A percentile compares a stretch with the other conserved stretches of the same genome.
Conservation (phyloP, 169 alveolate species). For the Plasmodium sp. region DNA sequence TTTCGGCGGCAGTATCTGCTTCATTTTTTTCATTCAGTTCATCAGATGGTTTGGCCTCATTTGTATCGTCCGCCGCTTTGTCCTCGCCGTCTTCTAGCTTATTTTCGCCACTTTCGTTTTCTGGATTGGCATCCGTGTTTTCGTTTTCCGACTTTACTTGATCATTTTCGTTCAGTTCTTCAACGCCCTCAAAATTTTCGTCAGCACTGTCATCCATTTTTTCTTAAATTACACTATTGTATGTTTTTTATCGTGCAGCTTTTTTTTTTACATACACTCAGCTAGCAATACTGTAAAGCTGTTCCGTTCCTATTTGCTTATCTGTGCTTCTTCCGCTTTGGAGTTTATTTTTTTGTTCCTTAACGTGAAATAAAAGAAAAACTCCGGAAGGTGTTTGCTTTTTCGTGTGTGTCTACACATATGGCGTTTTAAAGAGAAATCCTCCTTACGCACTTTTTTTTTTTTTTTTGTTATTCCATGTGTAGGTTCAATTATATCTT, state of each 20-base stretch:
- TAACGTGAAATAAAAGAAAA: not conserved
- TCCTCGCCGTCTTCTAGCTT: slow-evolving; percentile 5
- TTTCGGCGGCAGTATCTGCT: not conserved
- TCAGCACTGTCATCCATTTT: slow-evolving; percentile 28
- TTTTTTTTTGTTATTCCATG: not conserved
- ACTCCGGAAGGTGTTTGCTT: not conserved
- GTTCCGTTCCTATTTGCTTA: not conserved
- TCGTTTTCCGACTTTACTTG: not conserved
- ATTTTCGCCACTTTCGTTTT: not conserved
- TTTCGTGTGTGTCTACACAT: not conserved
- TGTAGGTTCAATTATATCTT: not conserved
- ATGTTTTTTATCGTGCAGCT: not conserved
- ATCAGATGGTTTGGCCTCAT: not conserved
- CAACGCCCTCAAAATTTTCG: slow-evolving; percentile 9
- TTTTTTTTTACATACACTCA: not conserved
- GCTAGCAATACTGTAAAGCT: not conserved
- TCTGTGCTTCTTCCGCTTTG: not conserved
- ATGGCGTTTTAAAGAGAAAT: not conserved
- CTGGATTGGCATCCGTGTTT: not conserved
- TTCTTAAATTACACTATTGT: not conserved
- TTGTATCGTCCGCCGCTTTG: not conserved
- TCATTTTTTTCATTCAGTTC: slow-evolving; percentile 6
- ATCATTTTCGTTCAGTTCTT: not conserved
- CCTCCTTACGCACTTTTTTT: not conserved
- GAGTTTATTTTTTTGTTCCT: not conserved